Evolutionary conservation across 768 basidiomycete genomes (phyloP).

Genomic region (Filobasidium floriforme): DNA sequence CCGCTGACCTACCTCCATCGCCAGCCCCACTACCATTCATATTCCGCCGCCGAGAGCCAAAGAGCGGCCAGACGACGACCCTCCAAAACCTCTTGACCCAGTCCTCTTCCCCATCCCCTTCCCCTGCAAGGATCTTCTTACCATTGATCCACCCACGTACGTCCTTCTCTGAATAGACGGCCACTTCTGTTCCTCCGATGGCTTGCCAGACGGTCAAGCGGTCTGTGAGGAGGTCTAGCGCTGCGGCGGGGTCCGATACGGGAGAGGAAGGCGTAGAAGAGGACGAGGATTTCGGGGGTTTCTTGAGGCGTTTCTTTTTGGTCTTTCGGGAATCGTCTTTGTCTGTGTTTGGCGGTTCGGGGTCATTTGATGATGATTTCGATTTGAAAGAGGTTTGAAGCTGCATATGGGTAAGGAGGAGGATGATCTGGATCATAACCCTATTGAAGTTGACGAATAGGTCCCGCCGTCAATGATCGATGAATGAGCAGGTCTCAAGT

Average conservation of each 20-base stretch:
- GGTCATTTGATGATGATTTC: neutral
- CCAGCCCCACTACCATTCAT: neutral
- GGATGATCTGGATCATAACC: slow-evolving; percentile 32
- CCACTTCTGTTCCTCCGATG: slow-evolving; percentile 18
- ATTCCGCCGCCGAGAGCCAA: too few species aligned
- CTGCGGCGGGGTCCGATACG: neutral
- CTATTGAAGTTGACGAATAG: slow-evolving; percentile 18
- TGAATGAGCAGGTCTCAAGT: too few species aligned
- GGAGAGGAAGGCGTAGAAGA: neutral
- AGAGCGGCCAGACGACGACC: slow-evolving; percentile 17
- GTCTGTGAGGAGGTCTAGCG: slow-evolving; percentile 36
- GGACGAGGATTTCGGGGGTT: neutral
- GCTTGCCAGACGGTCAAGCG: slow-evolving; percentile 39
- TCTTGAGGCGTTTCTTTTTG: neutral
- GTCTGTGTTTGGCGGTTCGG: too few species aligned
- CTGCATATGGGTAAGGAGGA: slow-evolving; percentile 26
- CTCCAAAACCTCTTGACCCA: slow-evolving; percentile 32
- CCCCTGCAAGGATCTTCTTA: slow-evolving; percentile 4
- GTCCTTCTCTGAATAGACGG: neutral
- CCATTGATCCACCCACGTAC: slow-evolving; percentile 25
- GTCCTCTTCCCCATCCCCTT: slow-evolving; percentile 19
- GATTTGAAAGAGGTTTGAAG: neutral
- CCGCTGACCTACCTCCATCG: neutral
- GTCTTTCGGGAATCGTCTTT: too few species aligned
- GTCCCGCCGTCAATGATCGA: too few species aligned